Percentiles rank a stretch among this genome's conserved stretches.
These are phyloP conservation scores for Venturia nashicola DNA, from an alignment of 2,329 filamentous ascomycete species.

Conservation along the genomic window DNA sequence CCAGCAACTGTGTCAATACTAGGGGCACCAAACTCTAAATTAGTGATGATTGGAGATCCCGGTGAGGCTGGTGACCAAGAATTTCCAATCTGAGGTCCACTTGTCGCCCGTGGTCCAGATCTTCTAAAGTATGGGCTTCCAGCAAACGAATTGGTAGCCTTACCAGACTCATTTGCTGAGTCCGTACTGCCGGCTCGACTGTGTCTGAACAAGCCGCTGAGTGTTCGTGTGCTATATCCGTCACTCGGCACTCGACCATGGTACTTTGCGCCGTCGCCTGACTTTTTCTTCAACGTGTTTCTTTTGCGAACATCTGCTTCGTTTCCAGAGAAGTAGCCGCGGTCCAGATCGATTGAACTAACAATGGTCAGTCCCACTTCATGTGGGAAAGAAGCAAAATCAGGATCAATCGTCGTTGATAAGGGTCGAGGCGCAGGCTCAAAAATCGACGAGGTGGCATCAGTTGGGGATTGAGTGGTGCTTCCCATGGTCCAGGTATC, in stretches of 20 bases:
- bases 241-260: conserved; percentile 62
- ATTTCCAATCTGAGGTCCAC: conserved; percentile 33
- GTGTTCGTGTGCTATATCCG: conserved; percentile 16
- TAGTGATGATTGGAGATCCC: conserved; percentile 42
- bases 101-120: conserved; percentile 29
- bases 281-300: conserved; percentile 67
- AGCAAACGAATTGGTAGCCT: conserved; percentile 17
- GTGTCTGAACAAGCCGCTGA: conserved; percentile 28
- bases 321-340: conserved; percentile 86
- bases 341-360: conserved; percentile 52
- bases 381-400: conserved; percentile 1
- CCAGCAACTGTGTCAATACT: conserved; percentile 33
- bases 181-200: conserved; percentile 62
- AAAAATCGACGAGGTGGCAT: background rate
- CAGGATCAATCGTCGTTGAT: background rate
- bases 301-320: conserved; percentile 66
- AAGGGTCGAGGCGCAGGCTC: conserved; percentile 1
- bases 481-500: conserved; percentile 43
- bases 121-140: conserved; percentile 27
- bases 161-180: conserved; percentile 49
- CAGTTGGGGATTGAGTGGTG: conserved; percentile 18
- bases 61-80: conserved; percentile 14
- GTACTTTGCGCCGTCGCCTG: conserved; percentile 27
- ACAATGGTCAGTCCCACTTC: conserved; percentile 16
- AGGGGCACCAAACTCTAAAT: conserved; percentile 39